phyloP scores from a whole-genome alignment of 495 filamentous ascomycete genomes.

The Aspergillus bridgeri region DNA sequence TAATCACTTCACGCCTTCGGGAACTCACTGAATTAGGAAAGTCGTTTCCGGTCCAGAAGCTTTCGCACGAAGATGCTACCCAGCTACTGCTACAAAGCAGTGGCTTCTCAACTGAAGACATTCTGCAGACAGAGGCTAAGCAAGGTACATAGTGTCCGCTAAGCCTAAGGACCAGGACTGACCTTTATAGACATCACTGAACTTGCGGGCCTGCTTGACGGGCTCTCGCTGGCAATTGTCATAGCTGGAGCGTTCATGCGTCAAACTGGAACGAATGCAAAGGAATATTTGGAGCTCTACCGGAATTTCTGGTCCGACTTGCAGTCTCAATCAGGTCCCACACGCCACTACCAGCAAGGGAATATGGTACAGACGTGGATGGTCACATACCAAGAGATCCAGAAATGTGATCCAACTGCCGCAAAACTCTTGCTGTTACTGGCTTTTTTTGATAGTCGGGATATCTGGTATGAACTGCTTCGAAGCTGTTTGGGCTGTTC shows the following conservation, averaged over 20 bases:
- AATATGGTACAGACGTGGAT: constrained; percentile 46
- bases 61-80: constrained; percentile 16
- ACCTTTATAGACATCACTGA: constrained; percentile 21
- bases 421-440: constrained; percentile 41
- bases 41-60: constrained; percentile 21
- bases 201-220: constrained; percentile 30
- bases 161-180: constrained; percentile 7
- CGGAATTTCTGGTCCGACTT: constrained; percentile 37
- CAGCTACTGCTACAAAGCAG: constrained; percentile 23
- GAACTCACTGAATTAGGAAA: constrained; percentile 25
- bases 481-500: constrained; percentile 11
- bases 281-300: constrained; percentile 40
- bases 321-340: constrained; percentile 25
- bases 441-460: constrained; percentile 48
- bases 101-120: neutral
- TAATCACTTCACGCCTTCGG: constrained; percentile 39
- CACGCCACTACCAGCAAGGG: constrained; percentile 30
- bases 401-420: constrained; percentile 27
- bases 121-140: no score
- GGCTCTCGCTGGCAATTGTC: constrained; percentile 41
- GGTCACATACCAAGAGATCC: constrained; percentile 40
- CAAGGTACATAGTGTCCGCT: no score
- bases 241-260: constrained; percentile 42
- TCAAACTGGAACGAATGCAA: constrained; percentile 28
- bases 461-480: constrained; percentile 49